Percentiles rank a stretch among this genome's conserved stretches.
Conservation (phyloP, 2,329 filamentous ascomycete species). For the Epichloe hybrida region DNA sequence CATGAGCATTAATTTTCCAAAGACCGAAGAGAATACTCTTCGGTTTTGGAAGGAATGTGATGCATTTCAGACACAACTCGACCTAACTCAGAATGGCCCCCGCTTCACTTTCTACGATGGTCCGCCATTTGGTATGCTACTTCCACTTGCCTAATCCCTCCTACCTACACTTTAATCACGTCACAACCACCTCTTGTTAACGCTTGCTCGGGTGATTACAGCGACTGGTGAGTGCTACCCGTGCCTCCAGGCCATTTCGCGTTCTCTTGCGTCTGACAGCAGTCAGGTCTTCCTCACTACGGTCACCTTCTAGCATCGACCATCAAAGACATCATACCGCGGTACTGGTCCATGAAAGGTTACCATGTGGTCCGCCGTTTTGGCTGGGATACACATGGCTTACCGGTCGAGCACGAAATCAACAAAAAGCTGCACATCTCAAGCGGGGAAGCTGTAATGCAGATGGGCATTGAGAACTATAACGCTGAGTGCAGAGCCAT, state of each 20-base stretch:
- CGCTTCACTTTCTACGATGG: conserved; percentile 85
- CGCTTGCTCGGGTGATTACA: neutral
- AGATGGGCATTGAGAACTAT: conserved; percentile 71
- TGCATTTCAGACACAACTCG: conserved; percentile 14
- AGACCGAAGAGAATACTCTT: conserved; percentile 11
- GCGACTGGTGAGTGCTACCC: conserved; percentile 2
- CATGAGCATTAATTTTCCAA: conserved; percentile 8
- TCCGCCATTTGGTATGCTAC: conserved; percentile 38
- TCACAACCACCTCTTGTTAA: too few relatives aligned
- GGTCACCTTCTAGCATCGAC: conserved; percentile 68
- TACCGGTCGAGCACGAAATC: conserved; percentile 62
- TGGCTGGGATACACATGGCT: conserved; percentile 54
- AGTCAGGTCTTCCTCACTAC: conserved; percentile 13
- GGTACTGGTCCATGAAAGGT: conserved; percentile 89
- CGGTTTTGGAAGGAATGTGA: conserved; percentile 11
- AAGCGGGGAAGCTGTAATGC: conserved; percentile 64
- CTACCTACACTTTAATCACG: too few relatives aligned
- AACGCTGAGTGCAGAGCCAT: conserved; percentile 76
- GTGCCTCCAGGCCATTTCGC: neutral
- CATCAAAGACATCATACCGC: conserved; percentile 83
- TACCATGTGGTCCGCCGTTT: conserved; percentile 74
- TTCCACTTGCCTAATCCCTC: neutral
- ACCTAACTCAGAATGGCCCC: conserved; percentile 55
- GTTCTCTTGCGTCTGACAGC: neutral
- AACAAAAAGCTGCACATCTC: conserved; percentile 80